These are phyloP conservation scores for Tulasnella calospora DNA, from an alignment of 768 basidiomycete species.

Conservation along the genomic window DNA sequence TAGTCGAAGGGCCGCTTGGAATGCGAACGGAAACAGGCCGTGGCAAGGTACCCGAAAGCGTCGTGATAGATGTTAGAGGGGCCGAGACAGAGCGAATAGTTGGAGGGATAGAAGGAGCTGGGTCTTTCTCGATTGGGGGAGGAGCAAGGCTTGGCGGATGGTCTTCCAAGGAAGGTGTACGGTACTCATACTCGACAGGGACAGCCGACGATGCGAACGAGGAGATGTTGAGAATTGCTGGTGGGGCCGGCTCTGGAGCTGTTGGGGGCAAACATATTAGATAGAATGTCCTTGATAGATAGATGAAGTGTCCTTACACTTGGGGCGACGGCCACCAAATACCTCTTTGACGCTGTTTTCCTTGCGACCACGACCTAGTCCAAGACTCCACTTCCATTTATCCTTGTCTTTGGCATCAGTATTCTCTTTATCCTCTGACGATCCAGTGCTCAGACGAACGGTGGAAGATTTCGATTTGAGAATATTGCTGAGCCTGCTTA, in stretches of 20 bases:
- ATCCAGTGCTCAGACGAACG: neutral
- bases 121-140: slow-evolving; percentile 1
- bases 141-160: slow-evolving; percentile 8
- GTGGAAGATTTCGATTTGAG: slow-evolving; percentile 19
- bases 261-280: slow-evolving; percentile 13
- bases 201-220: slow-evolving; percentile 26
- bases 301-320: slow-evolving; percentile 7
- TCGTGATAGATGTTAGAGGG: neutral
- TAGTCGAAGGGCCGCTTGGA: neutral
- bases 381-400: slow-evolving; percentile 61
- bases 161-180: slow-evolving; percentile 20
- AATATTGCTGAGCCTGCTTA: slow-evolving; percentile 26
- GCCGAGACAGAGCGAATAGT: neutral
- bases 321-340: slow-evolving; percentile 26
- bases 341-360: slow-evolving; percentile 41
- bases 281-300: slow-evolving; percentile 43
- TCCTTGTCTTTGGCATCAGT: slow-evolving; percentile 36
- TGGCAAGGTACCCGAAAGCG: neutral
- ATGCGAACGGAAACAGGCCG: slow-evolving; percentile 6
- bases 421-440: neutral
- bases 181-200: slow-evolving; percentile 13
- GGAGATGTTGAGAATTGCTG: slow-evolving; percentile 26
- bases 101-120: neutral
- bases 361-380: slow-evolving; percentile 61
- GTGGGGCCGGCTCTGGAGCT: slow-evolving; percentile 22